phyloP scores from a whole-genome alignment of 2,329 filamentous ascomycete species.

The Colletotrichum sp. region DNA sequence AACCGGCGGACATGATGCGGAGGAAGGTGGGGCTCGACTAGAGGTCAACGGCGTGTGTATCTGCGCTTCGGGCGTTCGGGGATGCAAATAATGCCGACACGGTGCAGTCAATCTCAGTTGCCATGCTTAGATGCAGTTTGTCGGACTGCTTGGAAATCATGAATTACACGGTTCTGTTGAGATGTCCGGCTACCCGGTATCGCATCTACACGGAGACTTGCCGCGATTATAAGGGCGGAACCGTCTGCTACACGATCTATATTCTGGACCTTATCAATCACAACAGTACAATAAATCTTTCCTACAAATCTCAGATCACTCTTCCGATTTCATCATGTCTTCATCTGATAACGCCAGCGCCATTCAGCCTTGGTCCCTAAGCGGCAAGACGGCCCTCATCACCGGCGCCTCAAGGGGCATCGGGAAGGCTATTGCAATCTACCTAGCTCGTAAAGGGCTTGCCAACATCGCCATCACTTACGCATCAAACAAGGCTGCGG shows the following conservation, averaged over 20 bases:
- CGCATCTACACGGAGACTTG: not conserved
- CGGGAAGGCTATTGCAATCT: not conserved
- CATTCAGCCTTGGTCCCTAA: not conserved
- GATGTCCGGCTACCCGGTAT: not conserved
- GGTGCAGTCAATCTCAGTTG: accelerated
- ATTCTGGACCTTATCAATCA: not conserved
- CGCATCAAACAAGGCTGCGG: not conserved
- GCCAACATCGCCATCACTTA: constrained; percentile 5
- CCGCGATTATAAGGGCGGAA: not conserved
- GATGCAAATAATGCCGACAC: not conserved
- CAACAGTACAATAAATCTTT: not conserved
- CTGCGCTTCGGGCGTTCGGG: not conserved
- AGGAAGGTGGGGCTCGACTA: not conserved
- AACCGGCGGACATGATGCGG: not conserved
- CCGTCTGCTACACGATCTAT: not conserved
- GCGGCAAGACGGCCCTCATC: not conserved
- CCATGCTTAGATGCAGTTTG: not conserved
- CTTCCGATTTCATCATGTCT: not conserved
- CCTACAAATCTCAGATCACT: not conserved
- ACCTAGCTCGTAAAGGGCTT: not conserved
- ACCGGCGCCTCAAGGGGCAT: constrained; percentile 3
- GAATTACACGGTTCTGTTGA: not conserved
- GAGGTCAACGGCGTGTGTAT: not conserved
- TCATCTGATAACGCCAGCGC: not conserved
- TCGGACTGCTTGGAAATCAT: not conserved